Evolutionary conservation across 2,329 filamentous ascomycete genomes (phyloP).

Genomic region (Cladosporium sp.): DNA sequence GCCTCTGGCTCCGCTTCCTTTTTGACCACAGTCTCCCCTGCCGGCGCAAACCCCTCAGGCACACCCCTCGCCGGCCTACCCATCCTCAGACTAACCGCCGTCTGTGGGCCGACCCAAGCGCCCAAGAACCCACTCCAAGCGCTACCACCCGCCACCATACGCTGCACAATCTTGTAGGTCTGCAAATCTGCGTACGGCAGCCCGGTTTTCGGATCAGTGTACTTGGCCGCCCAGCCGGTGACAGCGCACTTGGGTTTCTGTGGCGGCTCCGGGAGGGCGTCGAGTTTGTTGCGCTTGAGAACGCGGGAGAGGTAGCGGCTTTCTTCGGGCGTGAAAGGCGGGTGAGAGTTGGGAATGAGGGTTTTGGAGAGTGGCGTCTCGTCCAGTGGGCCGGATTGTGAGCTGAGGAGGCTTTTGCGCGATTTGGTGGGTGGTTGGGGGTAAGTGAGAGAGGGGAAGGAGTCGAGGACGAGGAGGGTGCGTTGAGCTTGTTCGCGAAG

Average conservation of each 20-base stretch:
- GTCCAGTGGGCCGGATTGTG: slow-evolving; percentile 34
- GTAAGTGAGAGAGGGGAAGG: slow-evolving; percentile 13
- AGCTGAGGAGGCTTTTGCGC: slow-evolving; percentile 21
- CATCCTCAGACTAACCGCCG: slow-evolving; percentile 26
- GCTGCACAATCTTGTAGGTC: slow-evolving; percentile 76
- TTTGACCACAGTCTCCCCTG: slow-evolving; percentile 7
- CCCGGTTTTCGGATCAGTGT: slow-evolving; percentile 77
- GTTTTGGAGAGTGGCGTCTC: slow-evolving; percentile 54
- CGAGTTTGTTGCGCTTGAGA: slow-evolving; percentile 33
- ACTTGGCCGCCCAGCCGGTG: slow-evolving; percentile 63
- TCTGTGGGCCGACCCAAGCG: slow-evolving; percentile 64
- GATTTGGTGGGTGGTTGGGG: slow-evolving; percentile 19
- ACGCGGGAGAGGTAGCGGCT: slow-evolving; percentile 43
- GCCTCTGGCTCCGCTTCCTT: not conserved
- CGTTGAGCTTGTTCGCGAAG: slow-evolving; percentile 9
- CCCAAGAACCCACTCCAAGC: slow-evolving; percentile 76
- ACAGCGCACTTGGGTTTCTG: slow-evolving; percentile 61
- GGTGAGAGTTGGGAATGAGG: slow-evolving; percentile 39
- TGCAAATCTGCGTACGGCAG: slow-evolving; percentile 72
- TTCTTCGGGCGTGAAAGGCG: slow-evolving; percentile 48
- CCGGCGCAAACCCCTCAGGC: slow-evolving; percentile 60
- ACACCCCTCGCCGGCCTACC: slow-evolving; percentile 65
- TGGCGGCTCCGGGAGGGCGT: slow-evolving; percentile 28
- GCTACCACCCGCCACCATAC: slow-evolving; percentile 65
- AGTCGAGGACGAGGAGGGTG: slow-evolving; percentile 23